Conservation (phyloP, 1,139 yeast genomes). For the Candida sanyaensis region DNA sequence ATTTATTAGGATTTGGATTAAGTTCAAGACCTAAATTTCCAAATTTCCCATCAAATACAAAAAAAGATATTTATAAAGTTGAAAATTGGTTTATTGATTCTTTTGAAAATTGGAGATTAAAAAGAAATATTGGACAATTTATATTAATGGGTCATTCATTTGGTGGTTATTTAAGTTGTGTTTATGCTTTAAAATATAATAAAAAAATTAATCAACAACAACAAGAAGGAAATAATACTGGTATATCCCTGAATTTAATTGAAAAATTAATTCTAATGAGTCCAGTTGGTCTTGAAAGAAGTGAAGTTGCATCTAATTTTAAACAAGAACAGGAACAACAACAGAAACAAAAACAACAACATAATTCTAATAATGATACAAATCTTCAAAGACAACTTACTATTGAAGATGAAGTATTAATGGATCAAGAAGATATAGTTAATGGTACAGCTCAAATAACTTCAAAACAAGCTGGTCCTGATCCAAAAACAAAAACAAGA, state of each 20-base stretch:
- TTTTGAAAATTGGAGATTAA: slow-evolving; percentile 80
- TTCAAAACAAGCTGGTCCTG: slow-evolving; percentile 2
- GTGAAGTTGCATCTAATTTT: slow-evolving; percentile 25
- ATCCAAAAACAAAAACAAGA: slow-evolving; percentile 20
- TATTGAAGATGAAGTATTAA: slow-evolving; percentile 25
- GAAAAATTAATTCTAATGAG: slow-evolving; percentile 45
- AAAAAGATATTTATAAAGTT: slow-evolving; percentile 41
- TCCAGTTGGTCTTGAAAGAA: slow-evolving; percentile 50
- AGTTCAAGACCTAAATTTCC: slow-evolving; percentile 47
- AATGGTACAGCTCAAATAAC: slow-evolving; percentile 13
- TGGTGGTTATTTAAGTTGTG: slow-evolving; percentile 85
- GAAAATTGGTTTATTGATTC: slow-evolving; percentile 81
- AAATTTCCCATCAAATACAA: slow-evolving; percentile 27
- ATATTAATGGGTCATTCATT: slow-evolving; percentile 87
- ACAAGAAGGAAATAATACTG: slow-evolving; percentile 17
- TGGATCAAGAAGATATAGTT: slow-evolving; percentile 31
- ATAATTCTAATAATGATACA: slow-evolving; percentile 16
- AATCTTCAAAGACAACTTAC: slow-evolving; percentile 18
- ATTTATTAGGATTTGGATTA: slow-evolving; percentile 47
- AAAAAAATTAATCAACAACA: slow-evolving; percentile 18
- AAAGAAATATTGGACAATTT: slow-evolving; percentile 56
- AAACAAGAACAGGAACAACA: too few relatives aligned
- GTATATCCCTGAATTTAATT: slow-evolving; percentile 24
- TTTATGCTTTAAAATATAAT: slow-evolving; percentile 71
- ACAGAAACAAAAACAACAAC: too few relatives aligned